phyloP scores from a whole-genome alignment of 2,329 filamentous ascomycete species.

The Emergomyces pasteurianus region DNA sequence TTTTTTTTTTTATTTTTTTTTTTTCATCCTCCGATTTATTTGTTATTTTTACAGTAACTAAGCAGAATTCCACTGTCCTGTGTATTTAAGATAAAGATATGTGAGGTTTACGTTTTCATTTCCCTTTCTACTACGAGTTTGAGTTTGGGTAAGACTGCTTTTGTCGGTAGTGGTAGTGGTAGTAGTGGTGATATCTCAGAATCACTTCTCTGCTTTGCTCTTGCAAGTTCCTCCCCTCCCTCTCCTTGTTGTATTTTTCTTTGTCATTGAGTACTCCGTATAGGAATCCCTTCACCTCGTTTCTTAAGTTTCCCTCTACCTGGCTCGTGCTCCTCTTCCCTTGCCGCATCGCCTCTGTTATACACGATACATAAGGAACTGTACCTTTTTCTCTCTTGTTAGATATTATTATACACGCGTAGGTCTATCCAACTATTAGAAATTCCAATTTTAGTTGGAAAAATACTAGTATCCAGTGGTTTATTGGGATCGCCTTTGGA shows the following conservation, averaged over 20 bases:
- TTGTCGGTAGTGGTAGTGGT: not conserved
- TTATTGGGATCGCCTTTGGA: too few species aligned
- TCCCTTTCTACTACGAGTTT: not conserved
- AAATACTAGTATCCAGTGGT: too few species aligned
- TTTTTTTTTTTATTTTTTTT: not conserved
- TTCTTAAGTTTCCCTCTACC: not conserved
- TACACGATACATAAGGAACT: not conserved
- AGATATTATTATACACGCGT: not conserved
- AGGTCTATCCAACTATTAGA: not conserved
- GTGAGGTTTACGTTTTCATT: not conserved
- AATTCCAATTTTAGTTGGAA: not conserved
- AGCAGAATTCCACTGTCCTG: not conserved
- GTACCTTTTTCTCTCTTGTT: not conserved
- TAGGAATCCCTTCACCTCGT: not conserved
- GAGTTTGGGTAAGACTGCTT: not conserved
- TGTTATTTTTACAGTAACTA: conserved; percentile 1
- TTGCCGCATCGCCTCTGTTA: not conserved
- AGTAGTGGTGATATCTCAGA: not conserved
- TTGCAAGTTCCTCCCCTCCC: not conserved
- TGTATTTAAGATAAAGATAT: not conserved
- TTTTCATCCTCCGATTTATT: conserved; percentile 2
- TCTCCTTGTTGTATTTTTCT: not conserved
- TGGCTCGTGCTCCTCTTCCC: not conserved
- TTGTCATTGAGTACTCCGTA: not conserved
- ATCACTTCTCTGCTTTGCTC: conserved; percentile 7